Evolutionary conservation across 1,284 basidiomycete genomes (phyloP).

Genomic region (Vanrija humicola): DNA sequence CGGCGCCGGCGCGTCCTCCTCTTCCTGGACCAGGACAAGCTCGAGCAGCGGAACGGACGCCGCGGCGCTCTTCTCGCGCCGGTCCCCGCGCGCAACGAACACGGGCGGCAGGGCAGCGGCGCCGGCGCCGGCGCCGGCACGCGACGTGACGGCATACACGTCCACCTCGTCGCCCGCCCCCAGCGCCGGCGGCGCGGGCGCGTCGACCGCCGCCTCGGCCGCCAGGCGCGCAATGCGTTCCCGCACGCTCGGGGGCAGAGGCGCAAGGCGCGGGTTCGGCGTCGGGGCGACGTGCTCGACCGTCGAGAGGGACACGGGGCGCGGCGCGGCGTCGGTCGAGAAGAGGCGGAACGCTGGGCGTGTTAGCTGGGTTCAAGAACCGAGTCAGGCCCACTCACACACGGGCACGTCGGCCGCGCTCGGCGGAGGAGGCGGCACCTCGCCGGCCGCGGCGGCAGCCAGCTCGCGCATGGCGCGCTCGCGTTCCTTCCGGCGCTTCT

Average conservation of each 20-base stretch:
- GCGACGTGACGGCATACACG: too few relatives aligned
- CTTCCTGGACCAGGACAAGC: background rate
- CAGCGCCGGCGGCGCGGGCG: background rate
- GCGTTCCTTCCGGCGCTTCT: slow-evolving; percentile 41
- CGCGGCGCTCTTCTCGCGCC: background rate
- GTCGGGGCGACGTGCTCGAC: slow-evolving; percentile 22
- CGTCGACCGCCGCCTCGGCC: background rate
- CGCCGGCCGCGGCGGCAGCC: slow-evolving; percentile 7
- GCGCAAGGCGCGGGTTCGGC: slow-evolving; percentile 8
- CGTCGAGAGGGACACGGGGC: slow-evolving; percentile 14
- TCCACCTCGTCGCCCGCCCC: background rate
- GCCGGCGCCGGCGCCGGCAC: too few relatives aligned
- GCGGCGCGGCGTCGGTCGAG: slow-evolving; percentile 20
- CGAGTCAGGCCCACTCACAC: slow-evolving; percentile 8
- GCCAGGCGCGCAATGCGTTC: slow-evolving; percentile 3
- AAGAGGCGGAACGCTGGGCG: slow-evolving; percentile 32
- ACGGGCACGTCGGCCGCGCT: slow-evolving; percentile 6
- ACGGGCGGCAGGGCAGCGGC: background rate
- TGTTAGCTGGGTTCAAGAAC: background rate
- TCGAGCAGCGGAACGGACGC: background rate
- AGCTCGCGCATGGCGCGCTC: slow-evolving; percentile 23
- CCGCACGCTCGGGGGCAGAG: background rate
- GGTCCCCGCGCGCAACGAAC: background rate
- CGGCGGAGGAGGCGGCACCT: background rate
- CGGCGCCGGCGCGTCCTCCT: background rate